phyloP scores from a whole-genome alignment of 805 yeast genomes.

The Barnettozyma salicaria region DNA sequence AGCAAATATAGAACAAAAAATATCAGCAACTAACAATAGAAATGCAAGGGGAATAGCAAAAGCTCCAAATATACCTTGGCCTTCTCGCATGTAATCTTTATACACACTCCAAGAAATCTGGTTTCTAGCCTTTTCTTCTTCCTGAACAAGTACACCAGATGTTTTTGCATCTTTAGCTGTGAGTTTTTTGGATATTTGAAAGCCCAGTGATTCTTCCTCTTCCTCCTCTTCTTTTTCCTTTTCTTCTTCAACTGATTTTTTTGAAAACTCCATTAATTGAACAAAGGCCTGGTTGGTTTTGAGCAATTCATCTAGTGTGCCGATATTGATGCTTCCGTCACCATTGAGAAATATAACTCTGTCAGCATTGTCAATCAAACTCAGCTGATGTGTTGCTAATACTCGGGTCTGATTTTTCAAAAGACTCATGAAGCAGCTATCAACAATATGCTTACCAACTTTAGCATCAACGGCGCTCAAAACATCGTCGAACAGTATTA shows the following conservation, averaged over 20 bases:
- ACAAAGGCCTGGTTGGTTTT: slow-evolving; percentile 37
- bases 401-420: slow-evolving; percentile 52
- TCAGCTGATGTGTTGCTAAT: slow-evolving; percentile 73
- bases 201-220: slow-evolving; percentile 19
- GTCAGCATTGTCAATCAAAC: slow-evolving; percentile 58
- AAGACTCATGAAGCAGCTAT: slow-evolving; percentile 49
- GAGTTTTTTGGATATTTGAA: slow-evolving; percentile 17
- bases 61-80: slow-evolving; percentile 43
- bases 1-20: slow-evolving; percentile 51
- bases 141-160: slow-evolving; percentile 36
- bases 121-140: slow-evolving; percentile 57
- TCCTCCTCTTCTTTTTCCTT: slow-evolving; percentile 27
- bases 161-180: slow-evolving; percentile 17
- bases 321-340: slow-evolving; percentile 51
- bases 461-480: slow-evolving; percentile 74
- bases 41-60: slow-evolving; percentile 28
- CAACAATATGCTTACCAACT: slow-evolving; percentile 65
- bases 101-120: slow-evolving; percentile 46
- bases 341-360: slow-evolving; percentile 56
- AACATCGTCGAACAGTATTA: slow-evolving; percentile 64
- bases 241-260: slow-evolving; percentile 21
- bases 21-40: slow-evolving; percentile 28
- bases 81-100: slow-evolving; percentile 43
- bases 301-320: slow-evolving; percentile 47
- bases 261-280: slow-evolving; percentile 40